Evolutionary conservation across 2,329 filamentous ascomycete species (phyloP).

Genomic region (Trichothecium roseum): DNA sequence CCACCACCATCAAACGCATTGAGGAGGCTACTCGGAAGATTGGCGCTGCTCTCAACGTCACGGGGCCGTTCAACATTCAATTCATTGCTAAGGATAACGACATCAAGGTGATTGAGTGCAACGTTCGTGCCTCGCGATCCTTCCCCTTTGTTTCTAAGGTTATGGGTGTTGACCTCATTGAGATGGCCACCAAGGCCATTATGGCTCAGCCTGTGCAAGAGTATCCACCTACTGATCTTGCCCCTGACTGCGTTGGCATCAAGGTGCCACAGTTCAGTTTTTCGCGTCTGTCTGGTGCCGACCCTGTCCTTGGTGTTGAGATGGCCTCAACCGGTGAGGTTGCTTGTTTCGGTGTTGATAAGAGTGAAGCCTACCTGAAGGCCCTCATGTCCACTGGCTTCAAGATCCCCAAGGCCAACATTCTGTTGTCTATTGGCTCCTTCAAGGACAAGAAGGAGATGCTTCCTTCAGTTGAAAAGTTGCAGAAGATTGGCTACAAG

Average conservation of each 20-base stretch:
- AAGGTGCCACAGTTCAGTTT: conserved; percentile 99
- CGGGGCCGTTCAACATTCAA: conserved; percentile 96
- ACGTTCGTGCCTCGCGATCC: conserved; percentile 88
- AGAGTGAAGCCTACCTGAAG: conserved; percentile 97
- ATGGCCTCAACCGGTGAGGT: conserved; percentile 99
- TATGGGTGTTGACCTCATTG: conserved; percentile 94
- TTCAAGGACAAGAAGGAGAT: conserved; percentile 98
- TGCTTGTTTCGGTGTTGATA: conserved; percentile 88
- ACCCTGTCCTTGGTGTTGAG: conserved; percentile 93
- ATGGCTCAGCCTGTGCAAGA: conserved; percentile 71
- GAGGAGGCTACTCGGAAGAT: conserved; percentile 95
- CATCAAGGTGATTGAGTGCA: conserved; percentile 99
- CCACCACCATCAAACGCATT: conserved; percentile 80
- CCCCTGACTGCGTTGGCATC: conserved; percentile 79
- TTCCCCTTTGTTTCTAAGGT: conserved; percentile 99
- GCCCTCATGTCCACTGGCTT: conserved; percentile 92
- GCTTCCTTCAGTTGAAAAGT: conserved; percentile 81
- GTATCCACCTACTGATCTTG: conserved; percentile 69
- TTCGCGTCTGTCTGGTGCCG: conserved; percentile 89
- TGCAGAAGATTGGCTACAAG: conserved; percentile 87
- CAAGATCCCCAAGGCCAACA: conserved; percentile 90
- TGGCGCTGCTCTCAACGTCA: conserved; percentile 85
- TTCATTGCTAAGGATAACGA: conserved; percentile 99
- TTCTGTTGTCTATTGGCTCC: conserved; percentile 88
- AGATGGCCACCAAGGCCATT: conserved; percentile 97